Evolutionary conservation across 768 basidiomycete species (phyloP).

Genomic region (Amanita rimosa): DNA sequence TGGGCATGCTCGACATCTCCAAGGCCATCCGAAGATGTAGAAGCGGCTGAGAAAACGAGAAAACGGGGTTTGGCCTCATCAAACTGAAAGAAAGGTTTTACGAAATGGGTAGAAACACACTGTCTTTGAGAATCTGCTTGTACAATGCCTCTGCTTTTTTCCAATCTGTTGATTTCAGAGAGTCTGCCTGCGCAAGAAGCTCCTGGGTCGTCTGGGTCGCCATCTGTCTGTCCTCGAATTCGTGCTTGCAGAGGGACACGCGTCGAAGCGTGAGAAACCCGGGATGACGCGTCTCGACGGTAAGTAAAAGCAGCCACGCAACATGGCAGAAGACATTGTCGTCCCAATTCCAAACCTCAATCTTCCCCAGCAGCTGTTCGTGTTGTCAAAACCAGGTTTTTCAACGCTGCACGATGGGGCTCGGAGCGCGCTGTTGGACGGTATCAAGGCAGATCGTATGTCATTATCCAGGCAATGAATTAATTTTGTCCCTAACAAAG

Average conservation of each 20-base stretch:
- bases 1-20: conserved; percentile 37
- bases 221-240: conserved; percentile 2
- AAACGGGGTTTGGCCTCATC: too few relatives aligned
- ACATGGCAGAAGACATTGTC: conserved; percentile 78
- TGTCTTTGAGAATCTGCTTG: conserved; percentile 47
- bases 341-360: conserved; percentile 81
- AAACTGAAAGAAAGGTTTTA: not conserved
- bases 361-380: conserved; percentile 72
- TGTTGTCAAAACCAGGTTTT: conserved; percentile 52
- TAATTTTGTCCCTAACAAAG: not conserved
- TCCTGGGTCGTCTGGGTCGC: conserved; percentile 24
- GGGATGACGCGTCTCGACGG: conserved; percentile 24
- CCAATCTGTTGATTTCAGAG: conserved; percentile 34
- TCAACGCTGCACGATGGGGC: conserved; percentile 58
- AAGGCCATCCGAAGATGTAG: conserved; percentile 13
- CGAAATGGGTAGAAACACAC: conserved; percentile 11
- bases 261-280: conserved; percentile 20
- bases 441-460: conserved; percentile 73
- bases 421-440: conserved; percentile 50
- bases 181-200: conserved; percentile 46
- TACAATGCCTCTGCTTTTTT: conserved; percentile 64
- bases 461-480: conserved; percentile 10
- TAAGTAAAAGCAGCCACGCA: conserved; percentile 8
- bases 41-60: not conserved
- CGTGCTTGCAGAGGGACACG: conserved; percentile 15